These are phyloP conservation scores for Myriosclerotinia scirpicola DNA, from an alignment of 2,329 filamentous ascomycete genomes.

Conservation along the genomic window DNA sequence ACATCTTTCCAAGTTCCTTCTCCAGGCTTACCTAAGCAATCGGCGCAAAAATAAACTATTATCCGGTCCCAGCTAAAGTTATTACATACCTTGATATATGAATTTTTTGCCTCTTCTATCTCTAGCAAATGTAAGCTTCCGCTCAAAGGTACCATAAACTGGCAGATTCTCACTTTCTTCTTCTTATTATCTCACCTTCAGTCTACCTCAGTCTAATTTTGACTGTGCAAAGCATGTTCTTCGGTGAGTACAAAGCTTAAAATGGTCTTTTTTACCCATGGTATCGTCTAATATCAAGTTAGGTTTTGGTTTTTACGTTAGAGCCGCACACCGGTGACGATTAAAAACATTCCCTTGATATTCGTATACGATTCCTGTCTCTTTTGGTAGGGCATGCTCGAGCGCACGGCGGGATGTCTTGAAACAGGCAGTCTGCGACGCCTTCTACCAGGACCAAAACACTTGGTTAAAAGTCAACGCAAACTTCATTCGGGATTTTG, in stretches of 20 bases:
- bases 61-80: slow-evolving; percentile 15
- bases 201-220: slow-evolving; percentile 9
- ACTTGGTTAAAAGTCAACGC: slow-evolving; percentile 45
- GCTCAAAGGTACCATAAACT: neutral
- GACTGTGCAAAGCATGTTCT: slow-evolving; percentile 32
- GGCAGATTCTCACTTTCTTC: neutral
- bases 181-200: neutral
- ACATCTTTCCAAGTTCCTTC: too few relatives aligned
- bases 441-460: slow-evolving; percentile 44
- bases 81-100: neutral
- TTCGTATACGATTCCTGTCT: neutral
- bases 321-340: slow-evolving; percentile 22
- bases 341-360: neutral
- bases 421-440: slow-evolving; percentile 56
- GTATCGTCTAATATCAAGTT: slow-evolving; percentile 8
- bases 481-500: slow-evolving; percentile 56
- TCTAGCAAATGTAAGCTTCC: neutral
- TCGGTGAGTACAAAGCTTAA: slow-evolving; percentile 25
- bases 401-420: slow-evolving; percentile 56
- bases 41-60: slow-evolving; percentile 22
- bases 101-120: slow-evolving; percentile 20
- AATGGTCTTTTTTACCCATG: neutral
- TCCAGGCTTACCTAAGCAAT: slow-evolving; percentile 6
- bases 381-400: slow-evolving; percentile 51
- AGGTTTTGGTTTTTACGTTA: slow-evolving; percentile 17